These are phyloP conservation scores for Neurospora cerealis DNA, from an alignment of 495 filamentous ascomycete species.

Conservation along the genomic window DNA sequence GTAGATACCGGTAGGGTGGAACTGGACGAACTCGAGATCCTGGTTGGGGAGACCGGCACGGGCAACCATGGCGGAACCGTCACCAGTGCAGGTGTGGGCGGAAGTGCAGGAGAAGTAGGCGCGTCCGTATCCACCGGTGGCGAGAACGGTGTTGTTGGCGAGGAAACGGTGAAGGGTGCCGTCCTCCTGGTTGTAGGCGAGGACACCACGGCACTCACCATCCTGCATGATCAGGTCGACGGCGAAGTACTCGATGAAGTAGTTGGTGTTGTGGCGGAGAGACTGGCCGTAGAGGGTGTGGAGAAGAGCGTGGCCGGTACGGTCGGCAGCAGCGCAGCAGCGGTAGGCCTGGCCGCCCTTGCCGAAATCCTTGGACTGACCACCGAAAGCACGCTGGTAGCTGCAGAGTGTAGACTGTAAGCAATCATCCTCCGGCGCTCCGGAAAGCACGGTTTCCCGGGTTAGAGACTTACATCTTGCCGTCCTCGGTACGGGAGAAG, in stretches of 20 bases:
- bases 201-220: slow-evolving; percentile 88
- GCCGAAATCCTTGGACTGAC: slow-evolving; percentile 88
- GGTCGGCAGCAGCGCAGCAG: slow-evolving; percentile 87
- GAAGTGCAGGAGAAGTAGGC: slow-evolving; percentile 97
- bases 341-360: slow-evolving; percentile 97
- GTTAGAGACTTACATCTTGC: slow-evolving; percentile 56
- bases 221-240: slow-evolving; percentile 94
- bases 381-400: slow-evolving; percentile 96
- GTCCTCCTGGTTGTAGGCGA: slow-evolving; percentile 97
- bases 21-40: slow-evolving; percentile 99
- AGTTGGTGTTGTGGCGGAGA: slow-evolving; percentile 92
- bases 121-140: slow-evolving; percentile 92
- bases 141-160: slow-evolving; percentile 89
- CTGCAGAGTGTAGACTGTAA: slow-evolving; percentile 11
- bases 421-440: not conserved
- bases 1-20: slow-evolving; percentile 99
- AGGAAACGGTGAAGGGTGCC: slow-evolving; percentile 94
- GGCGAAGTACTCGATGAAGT: slow-evolving; percentile 99
- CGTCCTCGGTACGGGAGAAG: slow-evolving; percentile 95
- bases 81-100: slow-evolving; percentile 95
- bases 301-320: slow-evolving; percentile 91
- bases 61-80: slow-evolving; percentile 97
- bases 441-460: not conserved
- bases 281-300: slow-evolving; percentile 99
- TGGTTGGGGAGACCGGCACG: slow-evolving; percentile 96